Conservation (phyloP, 352 stramenopile species). For the Pythium aphanidermatum region DNA sequence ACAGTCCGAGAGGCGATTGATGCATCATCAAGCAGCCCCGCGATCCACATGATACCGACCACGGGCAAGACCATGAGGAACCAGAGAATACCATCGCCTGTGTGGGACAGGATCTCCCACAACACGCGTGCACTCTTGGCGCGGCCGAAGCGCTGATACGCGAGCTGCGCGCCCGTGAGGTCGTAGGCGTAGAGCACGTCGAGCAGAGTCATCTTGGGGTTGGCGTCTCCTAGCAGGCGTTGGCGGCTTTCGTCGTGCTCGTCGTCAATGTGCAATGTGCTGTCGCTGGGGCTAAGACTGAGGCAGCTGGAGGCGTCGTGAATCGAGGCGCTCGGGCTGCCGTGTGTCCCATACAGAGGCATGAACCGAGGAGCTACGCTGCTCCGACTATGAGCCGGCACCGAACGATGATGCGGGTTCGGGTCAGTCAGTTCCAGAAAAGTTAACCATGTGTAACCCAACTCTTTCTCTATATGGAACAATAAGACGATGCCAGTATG, state of each 20-base stretch:
- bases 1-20: constrained; percentile 24
- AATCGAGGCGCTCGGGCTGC: background rate
- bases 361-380: constrained; percentile 3
- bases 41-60: constrained; percentile 27
- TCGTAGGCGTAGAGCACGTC: constrained; percentile 69
- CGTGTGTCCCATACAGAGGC: constrained; percentile 19
- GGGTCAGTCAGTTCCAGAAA: background rate
- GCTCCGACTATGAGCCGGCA: constrained; percentile 1
- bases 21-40: constrained; percentile 23
- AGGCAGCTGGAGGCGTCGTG: background rate
- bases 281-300: background rate
- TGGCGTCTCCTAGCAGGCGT: constrained; percentile 2
- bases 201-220: constrained; percentile 39
- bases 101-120: constrained; percentile 77
- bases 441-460: too few species aligned
- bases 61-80: constrained; percentile 51
- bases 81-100: constrained; percentile 79
- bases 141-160: constrained; percentile 63
- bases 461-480: too few species aligned
- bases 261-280: constrained; percentile 2
- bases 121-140: constrained; percentile 34
- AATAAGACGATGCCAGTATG: too few species aligned
- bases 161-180: constrained; percentile 58
- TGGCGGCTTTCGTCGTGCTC: constrained; percentile 9
- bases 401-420: background rate